phyloP scores from a whole-genome alignment of 345 rosid genomes.

The Gynandropsis gynandra region DNA sequence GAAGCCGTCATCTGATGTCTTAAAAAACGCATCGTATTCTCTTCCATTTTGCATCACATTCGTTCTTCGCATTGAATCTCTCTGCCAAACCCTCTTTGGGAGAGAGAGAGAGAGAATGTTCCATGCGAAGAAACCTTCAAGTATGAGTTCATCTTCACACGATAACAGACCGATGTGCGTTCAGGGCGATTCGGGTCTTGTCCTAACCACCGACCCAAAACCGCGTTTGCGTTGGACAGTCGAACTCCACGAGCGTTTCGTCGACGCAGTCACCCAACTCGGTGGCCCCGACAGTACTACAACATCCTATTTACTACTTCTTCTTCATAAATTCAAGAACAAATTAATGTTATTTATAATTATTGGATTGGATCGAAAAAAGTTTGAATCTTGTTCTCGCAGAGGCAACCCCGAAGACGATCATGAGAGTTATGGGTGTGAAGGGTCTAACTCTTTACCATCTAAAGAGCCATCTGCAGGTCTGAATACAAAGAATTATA shows the following conservation, averaged over 20 bases:
- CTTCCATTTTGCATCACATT: conserved; percentile 78
- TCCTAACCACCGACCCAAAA: conserved; percentile 99
- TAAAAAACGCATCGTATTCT: conserved; percentile 89
- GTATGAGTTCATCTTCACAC: conserved; percentile 66
- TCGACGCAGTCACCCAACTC: conserved; percentile 96
- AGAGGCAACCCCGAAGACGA: conserved; percentile 99
- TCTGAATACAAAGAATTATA: conserved; percentile 34
- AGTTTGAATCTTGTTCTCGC: conserved; percentile 9
- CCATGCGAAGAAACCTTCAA: conserved; percentile 87
- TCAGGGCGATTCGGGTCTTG: conserved; percentile 98
- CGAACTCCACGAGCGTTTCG: conserved; percentile 98
- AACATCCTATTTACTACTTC: not conserved
- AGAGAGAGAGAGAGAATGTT: conserved; percentile 61
- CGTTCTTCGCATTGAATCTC: conserved; percentile 73
- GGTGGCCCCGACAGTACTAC: conserved; percentile 93
- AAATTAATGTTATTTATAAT: not conserved
- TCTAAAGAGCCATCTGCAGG: conserved; percentile 99
- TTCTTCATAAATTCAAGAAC: not conserved
- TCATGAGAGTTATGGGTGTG: conserved; percentile 99
- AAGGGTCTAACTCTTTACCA: conserved; percentile 99
- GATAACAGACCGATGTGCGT: conserved; percentile 82
- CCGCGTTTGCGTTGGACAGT: conserved; percentile 99
- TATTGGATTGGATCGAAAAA: not conserved
- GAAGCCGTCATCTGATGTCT: conserved; percentile 31
- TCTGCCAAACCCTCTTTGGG: conserved; percentile 24